Percentiles rank a stretch among this genome's conserved stretches.
These are phyloP conservation scores for Endotrypanum monterogeii DNA, from an alignment of 208 protist genomes.

Conservation along the genomic window DNA sequence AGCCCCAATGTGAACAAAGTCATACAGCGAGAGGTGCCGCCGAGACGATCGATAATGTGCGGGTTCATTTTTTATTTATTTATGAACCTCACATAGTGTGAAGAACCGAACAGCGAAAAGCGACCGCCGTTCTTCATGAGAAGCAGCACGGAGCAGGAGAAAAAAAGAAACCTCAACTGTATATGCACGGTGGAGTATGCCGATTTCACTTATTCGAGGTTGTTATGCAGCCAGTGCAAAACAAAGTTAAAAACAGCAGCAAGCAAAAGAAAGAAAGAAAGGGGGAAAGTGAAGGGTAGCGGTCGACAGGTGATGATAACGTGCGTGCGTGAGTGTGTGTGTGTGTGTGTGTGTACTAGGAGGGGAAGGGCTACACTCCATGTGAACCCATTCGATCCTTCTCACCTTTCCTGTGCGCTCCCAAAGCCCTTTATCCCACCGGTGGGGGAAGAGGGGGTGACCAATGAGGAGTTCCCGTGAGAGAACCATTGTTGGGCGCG, in stretches of 20 bases:
- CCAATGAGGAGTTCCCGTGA: too few relatives aligned
- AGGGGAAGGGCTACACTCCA: too few relatives aligned
- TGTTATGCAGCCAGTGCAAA: neutral
- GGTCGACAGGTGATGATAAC: too few relatives aligned
- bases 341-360: too few relatives aligned
- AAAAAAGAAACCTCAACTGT: neutral
- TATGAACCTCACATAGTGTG: neutral
- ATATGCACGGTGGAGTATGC: neutral
- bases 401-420: too few relatives aligned
- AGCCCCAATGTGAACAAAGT: slow-evolving; percentile 80
- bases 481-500: too few relatives aligned
- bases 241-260: slow-evolving; percentile 4
- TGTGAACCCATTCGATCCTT: slow-evolving; percentile 1
- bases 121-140: neutral
- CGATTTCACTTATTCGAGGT: neutral
- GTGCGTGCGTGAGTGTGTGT: too few relatives aligned
- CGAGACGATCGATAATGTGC: slow-evolving; percentile 59
- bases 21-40: slow-evolving; percentile 53
- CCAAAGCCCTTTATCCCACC: too few relatives aligned
- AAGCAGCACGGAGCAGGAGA: neutral
- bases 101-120: neutral
- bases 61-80: slow-evolving; percentile 16
- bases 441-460: neutral
- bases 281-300: too few relatives aligned
- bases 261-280: neutral